These are phyloP conservation scores for Spinacia oleracea DNA, from an alignment of 179 eudicot species.

Conservation along the genomic window DNA sequence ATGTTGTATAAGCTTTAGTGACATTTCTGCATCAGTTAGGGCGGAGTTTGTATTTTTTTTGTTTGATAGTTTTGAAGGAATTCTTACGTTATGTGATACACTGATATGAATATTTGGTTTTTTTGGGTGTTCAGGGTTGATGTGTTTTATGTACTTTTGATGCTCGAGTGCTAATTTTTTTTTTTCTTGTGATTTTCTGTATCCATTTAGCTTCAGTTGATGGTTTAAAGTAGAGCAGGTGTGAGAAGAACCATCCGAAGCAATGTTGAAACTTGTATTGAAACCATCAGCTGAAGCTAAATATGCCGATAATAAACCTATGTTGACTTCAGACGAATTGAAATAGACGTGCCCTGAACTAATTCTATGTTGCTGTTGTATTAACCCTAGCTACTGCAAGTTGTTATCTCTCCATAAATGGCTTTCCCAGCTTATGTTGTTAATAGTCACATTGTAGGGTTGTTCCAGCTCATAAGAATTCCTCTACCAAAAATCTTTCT, in stretches of 20 bases:
- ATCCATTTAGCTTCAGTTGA: slow-evolving; percentile 43
- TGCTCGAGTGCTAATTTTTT: background rate
- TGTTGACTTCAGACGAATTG: too few species aligned
- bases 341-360: too few species aligned
- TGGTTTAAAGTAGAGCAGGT: slow-evolving; percentile 69
- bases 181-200: background rate
- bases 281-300: too few species aligned
- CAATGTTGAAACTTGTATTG: slow-evolving; percentile 84
- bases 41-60: background rate
- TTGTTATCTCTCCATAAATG: too few species aligned
- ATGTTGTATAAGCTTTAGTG: background rate
- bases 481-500: too few species aligned
- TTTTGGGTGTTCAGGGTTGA: background rate
- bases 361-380: too few species aligned
- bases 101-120: background rate
- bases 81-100: background rate
- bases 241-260: slow-evolving; percentile 82
- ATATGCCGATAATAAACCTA: too few species aligned
- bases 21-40: background rate
- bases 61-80: background rate
- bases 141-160: background rate
- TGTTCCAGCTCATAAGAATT: too few species aligned
- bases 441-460: too few species aligned
- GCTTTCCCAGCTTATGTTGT: too few species aligned
- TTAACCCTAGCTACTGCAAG: too few species aligned